These are phyloP conservation scores for Pythium rishiriense DNA, from an alignment of 352 stramenopile species.

Conservation along the genomic window DNA sequence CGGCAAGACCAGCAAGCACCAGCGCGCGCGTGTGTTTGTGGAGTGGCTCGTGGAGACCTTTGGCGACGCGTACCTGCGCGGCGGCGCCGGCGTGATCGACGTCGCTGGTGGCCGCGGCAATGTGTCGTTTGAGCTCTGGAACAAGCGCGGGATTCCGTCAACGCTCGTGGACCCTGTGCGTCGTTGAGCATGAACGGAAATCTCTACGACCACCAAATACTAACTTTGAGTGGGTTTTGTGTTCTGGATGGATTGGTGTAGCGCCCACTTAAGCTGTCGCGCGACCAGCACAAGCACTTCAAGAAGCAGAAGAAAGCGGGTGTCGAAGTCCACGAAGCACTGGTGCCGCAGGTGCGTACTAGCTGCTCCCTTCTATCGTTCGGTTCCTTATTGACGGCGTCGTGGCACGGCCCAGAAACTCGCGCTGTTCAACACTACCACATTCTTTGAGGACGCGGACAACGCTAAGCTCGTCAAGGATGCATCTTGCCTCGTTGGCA, in stretches of 20 bases:
- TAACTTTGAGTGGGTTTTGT: background rate
- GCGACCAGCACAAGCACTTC: conserved; percentile 69
- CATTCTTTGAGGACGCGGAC: conserved; percentile 46
- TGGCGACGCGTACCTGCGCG: conserved; percentile 43
- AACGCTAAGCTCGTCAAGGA: conserved; percentile 62
- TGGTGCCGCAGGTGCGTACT: conserved; percentile 54
- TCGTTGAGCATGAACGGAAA: background rate
- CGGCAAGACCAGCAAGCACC: conserved; percentile 70
- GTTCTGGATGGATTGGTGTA: conserved; percentile 22
- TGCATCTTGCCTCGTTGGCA: conserved; percentile 87
- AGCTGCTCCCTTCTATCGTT: background rate
- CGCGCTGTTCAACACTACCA: conserved; percentile 64
- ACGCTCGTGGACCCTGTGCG: conserved; percentile 83
- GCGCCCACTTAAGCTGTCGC: conserved; percentile 72
- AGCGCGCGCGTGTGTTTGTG: conserved; percentile 68
- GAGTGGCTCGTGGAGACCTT: conserved; percentile 81
- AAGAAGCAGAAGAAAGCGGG: conserved; percentile 61
- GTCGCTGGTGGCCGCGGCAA: conserved; percentile 78
- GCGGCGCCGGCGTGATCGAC: conserved; percentile 70
- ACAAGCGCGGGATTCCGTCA: conserved; percentile 65
- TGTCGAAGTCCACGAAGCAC: conserved; percentile 27
- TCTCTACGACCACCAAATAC: background rate
- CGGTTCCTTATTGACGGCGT: background rate
- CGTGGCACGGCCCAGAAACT: conserved; percentile 24
- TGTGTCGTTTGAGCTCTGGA: conserved; percentile 87